phyloP scores from a whole-genome alignment of 2,329 filamentous ascomycete species.

The Pezicula carpinea region DNA sequence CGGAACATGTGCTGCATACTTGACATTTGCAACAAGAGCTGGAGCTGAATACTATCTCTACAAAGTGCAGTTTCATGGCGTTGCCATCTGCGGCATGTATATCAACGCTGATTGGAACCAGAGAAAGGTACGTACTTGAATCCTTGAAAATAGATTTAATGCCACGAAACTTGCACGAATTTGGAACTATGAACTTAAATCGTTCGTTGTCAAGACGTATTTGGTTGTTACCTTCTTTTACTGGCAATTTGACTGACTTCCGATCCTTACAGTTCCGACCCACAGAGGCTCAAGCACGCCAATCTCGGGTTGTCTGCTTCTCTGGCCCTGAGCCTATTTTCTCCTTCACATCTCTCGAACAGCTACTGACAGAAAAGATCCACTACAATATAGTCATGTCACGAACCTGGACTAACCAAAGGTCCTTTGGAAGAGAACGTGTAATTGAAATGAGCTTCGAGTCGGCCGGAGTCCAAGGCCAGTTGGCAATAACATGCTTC shows the following conservation, averaged over 20 bases:
- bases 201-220: too few relatives aligned
- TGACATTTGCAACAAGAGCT: not conserved
- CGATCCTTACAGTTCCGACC: too few relatives aligned
- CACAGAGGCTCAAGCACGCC: not conserved
- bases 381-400: not conserved
- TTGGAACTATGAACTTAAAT: too few relatives aligned
- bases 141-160: not conserved
- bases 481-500: not conserved
- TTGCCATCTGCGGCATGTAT: not conserved
- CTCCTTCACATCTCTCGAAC: not conserved
- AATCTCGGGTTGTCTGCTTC: not conserved
- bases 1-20: not conserved
- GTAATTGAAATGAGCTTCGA: not conserved
- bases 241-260: too few relatives aligned
- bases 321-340: not conserved
- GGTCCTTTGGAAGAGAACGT: not conserved
- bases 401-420: not conserved
- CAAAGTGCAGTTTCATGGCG: not conserved
- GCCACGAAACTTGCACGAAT: too few relatives aligned
- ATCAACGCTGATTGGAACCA: not conserved
- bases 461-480: not conserved
- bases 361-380: not conserved
- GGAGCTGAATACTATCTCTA: not conserved
- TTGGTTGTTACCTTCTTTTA: too few relatives aligned
- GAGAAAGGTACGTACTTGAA: not conserved